Percentiles rank a stretch among this genome's conserved stretches.
These are phyloP conservation scores for Aspergillus sclerotialis DNA, from an alignment of 2,329 filamentous ascomycete species.

Conservation along the genomic window DNA sequence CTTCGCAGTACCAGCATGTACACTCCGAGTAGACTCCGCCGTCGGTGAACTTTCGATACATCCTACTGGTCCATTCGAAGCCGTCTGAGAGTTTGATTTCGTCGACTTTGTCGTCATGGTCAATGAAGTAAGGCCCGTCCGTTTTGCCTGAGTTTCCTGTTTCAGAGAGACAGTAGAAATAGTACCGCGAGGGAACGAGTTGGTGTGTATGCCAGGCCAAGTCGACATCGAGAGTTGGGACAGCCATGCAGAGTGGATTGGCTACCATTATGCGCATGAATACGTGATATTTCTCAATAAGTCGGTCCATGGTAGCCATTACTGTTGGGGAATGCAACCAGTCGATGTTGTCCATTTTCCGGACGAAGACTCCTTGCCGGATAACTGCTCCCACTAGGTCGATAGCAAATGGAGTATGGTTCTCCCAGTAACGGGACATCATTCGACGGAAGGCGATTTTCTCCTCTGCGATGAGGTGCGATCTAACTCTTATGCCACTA, in stretches of 20 bases:
- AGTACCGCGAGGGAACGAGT: constrained; percentile 59
- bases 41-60: constrained; percentile 58
- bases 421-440: constrained; percentile 40
- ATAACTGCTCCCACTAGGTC: constrained; percentile 38
- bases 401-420: constrained; percentile 30
- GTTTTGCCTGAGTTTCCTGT: constrained; percentile 18
- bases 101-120: constrained; percentile 79
- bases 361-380: constrained; percentile 36
- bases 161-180: constrained; percentile 44
- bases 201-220: constrained; percentile 64
- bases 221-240: constrained; percentile 32
- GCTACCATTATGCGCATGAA: constrained; percentile 38
- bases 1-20: constrained; percentile 58
- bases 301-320: constrained; percentile 55
- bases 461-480: constrained; percentile 13
- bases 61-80: constrained; percentile 67
- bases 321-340: constrained; percentile 69
- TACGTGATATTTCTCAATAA: constrained; percentile 50
- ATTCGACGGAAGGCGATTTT: constrained; percentile 30
- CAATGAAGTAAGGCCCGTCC: constrained; percentile 51
- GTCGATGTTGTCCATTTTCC: constrained; percentile 66
- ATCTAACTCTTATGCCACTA: not conserved
- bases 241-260: constrained; percentile 26
- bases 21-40: constrained; percentile 50
- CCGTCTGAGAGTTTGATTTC: constrained; percentile 55